Conservation (phyloP, 495 filamentous ascomycete species). For the Aspergillus homomorphus region DNA sequence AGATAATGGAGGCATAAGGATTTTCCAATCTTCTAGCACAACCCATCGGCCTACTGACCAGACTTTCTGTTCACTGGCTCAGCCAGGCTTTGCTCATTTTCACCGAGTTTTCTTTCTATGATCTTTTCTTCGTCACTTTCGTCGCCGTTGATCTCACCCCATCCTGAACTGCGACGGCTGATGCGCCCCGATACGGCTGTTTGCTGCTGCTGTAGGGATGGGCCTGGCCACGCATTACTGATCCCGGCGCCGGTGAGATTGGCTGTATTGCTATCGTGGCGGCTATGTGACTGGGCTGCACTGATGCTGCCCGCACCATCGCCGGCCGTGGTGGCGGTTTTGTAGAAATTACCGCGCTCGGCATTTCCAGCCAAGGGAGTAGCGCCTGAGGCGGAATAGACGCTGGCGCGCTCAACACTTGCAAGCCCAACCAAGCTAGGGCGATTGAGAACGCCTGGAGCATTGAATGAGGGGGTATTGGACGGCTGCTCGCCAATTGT, state of each 20-base stretch:
- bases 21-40: no score
- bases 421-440: conserved; percentile 61
- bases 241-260: conserved; percentile 59
- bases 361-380: conserved; percentile 56
- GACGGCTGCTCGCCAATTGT: conserved; percentile 58
- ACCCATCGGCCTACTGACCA: neutral
- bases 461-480: conserved; percentile 52
- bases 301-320: conserved; percentile 79
- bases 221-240: neutral
- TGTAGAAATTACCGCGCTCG: conserved; percentile 79
- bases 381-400: conserved; percentile 78
- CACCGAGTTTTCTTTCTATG: conserved; percentile 15
- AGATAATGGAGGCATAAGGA: no score
- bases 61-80: neutral
- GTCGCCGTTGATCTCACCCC: conserved; percentile 56
- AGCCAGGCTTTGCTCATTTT: neutral
- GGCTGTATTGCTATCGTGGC: conserved; percentile 77
- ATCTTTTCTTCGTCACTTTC: conserved; percentile 35
- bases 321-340: conserved; percentile 47
- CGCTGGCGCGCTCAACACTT: conserved; percentile 74
- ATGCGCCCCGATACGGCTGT: conserved; percentile 43
- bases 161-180: conserved; percentile 61
- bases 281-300: conserved; percentile 68
- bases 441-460: conserved; percentile 39
- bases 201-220: conserved; percentile 15